Conservation (phyloP, 2,329 filamentous ascomycete species). For the Sclerotinia subarctica region DNA sequence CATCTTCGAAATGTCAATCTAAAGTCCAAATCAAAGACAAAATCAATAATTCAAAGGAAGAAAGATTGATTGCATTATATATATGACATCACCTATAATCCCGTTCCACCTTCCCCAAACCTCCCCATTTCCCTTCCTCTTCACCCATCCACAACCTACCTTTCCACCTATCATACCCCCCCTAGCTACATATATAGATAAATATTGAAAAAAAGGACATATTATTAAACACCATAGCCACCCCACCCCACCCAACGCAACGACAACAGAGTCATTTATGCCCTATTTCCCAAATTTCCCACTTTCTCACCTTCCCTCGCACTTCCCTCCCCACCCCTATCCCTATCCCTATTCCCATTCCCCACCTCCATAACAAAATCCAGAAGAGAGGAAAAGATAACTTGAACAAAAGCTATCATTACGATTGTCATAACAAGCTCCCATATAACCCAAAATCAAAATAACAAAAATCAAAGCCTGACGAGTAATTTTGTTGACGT, state of each 20-base stretch:
- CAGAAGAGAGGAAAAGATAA: neutral
- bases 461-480: neutral
- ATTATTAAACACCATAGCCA: neutral
- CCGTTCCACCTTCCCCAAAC: no score
- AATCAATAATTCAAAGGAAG: neutral
- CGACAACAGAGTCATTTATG: neutral
- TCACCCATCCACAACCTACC: neutral
- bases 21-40: neutral
- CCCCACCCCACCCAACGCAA: neutral
- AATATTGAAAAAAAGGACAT: no score
- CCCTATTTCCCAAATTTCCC: neutral
- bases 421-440: neutral
- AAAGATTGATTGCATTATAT: conserved; percentile 3
- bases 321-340: neutral
- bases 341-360: neutral
- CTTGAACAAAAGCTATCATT: conserved; percentile 3
- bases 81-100: neutral
- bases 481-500: neutral
- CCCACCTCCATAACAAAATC: neutral
- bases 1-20: no score
- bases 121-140: neutral
- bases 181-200: neutral
- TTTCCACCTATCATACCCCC: neutral
- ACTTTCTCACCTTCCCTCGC: neutral
- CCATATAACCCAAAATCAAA: neutral